Conservation (phyloP, 306 rosid genomes). For the Vigna unguiculata region DNA sequence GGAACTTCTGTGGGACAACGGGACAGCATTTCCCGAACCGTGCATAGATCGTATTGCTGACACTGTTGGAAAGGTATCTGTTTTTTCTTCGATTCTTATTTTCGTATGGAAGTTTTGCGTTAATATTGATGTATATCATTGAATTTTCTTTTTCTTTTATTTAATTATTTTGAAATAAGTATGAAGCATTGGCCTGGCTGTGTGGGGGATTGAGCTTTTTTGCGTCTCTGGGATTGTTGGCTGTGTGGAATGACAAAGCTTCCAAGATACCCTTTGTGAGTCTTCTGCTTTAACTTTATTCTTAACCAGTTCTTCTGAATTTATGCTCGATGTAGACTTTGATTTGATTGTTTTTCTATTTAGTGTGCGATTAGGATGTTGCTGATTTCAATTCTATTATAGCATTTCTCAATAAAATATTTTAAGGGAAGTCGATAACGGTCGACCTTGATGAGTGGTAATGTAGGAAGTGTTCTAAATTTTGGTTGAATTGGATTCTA, state of each 20-base stretch:
- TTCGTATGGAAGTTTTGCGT: neutral
- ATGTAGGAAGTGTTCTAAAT: constrained; percentile 20
- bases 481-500: constrained; percentile 33
- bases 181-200: constrained; percentile 97
- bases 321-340: neutral
- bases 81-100: neutral
- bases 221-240: constrained; percentile 75
- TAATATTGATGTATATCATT: neutral
- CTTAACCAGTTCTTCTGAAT: neutral
- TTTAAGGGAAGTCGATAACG: neutral
- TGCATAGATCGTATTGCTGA: constrained; percentile 97
- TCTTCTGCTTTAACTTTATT: constrained; percentile 31
- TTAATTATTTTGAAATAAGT: constrained; percentile 50
- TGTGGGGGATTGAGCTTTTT: constrained; percentile 88
- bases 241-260: constrained; percentile 92
- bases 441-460: constrained; percentile 2
- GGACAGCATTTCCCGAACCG: constrained; percentile 92
- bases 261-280: constrained; percentile 86
- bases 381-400: neutral
- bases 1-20: constrained; percentile 94
- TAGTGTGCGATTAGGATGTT: neutral
- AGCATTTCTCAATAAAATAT: constrained; percentile 1
- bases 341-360: constrained; percentile 6
- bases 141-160: neutral
- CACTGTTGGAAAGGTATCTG: constrained; percentile 80